Evolutionary conservation across 139 green algal genomes (phyloP), one percentile per base, ranked within the genome.

Genomic region (Ulvella scutata): DNA sequence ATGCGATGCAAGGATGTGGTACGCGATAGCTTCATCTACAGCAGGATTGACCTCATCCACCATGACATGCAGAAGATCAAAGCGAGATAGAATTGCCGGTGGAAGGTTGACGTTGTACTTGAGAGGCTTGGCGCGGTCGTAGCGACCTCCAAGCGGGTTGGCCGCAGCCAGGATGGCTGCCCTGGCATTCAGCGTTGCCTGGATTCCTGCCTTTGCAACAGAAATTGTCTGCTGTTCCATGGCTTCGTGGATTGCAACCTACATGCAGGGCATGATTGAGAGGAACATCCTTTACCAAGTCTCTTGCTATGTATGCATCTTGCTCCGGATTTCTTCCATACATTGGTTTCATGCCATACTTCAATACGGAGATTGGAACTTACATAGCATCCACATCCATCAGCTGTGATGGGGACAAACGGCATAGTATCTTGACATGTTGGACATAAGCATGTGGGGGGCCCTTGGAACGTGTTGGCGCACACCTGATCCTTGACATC

Each of bases 221-320:
- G 90, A 97, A 77, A 98, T 98, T 72, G 93, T 98, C 86, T 98
- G 95, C 88, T 98, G 95, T 87, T 98, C 92, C 94, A 99, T 98
- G 75, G 94, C 95, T 82, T 97, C 82, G 72, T 87, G 83, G 80
- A 90, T 88, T 37, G 83, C 85, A 51, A 87, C 81, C 75, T 40
- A 29, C 38, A 36, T 28, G 9, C 10, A 23, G 40, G 28, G 67
- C 9, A 28, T 7, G 72, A 26, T n/a, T n/a, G n/a, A n/a, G n/a
- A n/a, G n/a, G n/a, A n/a, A n/a, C n/a, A n/a, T n/a, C n/a, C n/a
- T n/a, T n/a, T n/a, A n/a, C n/a, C n/a, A n/a, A n/a, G n/a, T n/a
- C n/a, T n/a, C n/a, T n/a, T n/a, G n/a, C n/a, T n/a, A n/a, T n/a
- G n/a, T n/a, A n/a, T n/a, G n/a, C n/a, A n/a, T n/a, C n/a, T n/a